These are phyloP conservation scores for Rossbeevera mucosa DNA, from an alignment of 768 basidiomycete genomes.

Conservation along the genomic window DNA sequence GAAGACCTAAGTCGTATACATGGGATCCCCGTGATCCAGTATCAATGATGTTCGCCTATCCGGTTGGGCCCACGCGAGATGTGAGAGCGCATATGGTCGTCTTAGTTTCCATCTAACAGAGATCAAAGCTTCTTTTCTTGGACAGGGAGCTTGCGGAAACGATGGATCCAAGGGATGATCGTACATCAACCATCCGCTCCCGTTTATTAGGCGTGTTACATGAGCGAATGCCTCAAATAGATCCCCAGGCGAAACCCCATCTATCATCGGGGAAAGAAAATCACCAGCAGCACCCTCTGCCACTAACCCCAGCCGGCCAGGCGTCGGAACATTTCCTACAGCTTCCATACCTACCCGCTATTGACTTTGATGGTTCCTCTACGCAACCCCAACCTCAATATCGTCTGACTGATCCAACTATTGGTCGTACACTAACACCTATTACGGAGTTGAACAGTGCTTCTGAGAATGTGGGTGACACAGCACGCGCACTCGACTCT, in stretches of 20 bases:
- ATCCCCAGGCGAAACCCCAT: constrained; percentile 13
- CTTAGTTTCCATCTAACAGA: constrained; percentile 13
- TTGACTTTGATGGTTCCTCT: constrained; percentile 41
- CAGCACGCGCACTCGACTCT: constrained; percentile 10
- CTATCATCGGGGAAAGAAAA: constrained; percentile 12
- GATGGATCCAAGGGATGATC: constrained; percentile 73
- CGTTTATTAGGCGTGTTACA: constrained; percentile 57
- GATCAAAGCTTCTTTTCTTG: constrained; percentile 71
- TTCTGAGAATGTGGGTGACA: constrained; percentile 26
- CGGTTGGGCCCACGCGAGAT: constrained; percentile 77
- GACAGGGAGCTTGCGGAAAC: constrained; percentile 77
- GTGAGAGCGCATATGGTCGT: constrained; percentile 42
- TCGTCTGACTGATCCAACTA: constrained; percentile 19
- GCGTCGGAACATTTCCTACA: constrained; percentile 6
- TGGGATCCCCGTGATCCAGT: constrained; percentile 84
- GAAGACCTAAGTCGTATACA: constrained; percentile 77
- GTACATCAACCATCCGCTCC: constrained; percentile 64
- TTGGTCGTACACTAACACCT: constrained; percentile 48
- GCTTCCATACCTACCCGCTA: constrained; percentile 54
- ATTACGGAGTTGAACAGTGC: constrained; percentile 54
- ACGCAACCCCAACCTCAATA: constrained; percentile 8
- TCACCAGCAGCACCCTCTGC: constrained; percentile 26
- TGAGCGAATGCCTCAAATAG: constrained; percentile 54
- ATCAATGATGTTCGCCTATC: constrained; percentile 93
- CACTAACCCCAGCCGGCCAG: constrained; percentile 16